phyloP scores from a whole-genome alignment of 2,329 filamentous ascomycete species.

The Apiospora pterosperma region DNA sequence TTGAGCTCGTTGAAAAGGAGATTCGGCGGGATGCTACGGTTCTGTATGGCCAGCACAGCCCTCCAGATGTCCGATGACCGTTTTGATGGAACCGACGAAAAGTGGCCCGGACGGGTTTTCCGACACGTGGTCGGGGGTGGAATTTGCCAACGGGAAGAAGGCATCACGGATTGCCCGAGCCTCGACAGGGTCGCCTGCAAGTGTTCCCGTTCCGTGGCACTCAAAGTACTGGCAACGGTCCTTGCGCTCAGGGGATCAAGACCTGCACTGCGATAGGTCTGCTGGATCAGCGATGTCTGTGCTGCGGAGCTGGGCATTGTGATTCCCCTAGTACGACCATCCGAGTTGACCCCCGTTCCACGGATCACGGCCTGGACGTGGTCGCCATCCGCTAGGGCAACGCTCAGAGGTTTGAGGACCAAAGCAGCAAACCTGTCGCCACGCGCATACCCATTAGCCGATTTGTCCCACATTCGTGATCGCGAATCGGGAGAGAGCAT shows the following conservation, averaged over 20 bases:
- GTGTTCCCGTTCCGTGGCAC: conserved; percentile 16
- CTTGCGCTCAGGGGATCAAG: conserved; percentile 12
- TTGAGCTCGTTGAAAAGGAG: conserved; percentile 24
- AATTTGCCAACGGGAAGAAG: conserved; percentile 7
- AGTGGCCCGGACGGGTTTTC: no score
- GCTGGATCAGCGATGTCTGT: conserved; percentile 28
- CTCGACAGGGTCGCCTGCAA: conserved; percentile 18
- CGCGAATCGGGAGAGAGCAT: conserved; percentile 20
- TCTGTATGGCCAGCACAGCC: no score
- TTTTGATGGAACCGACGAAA: conserved; percentile 18
- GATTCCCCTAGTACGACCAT: conserved; percentile 40
- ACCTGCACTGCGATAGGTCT: conserved; percentile 27
- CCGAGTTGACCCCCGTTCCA: conserved; percentile 32
- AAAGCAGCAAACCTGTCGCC: conserved; percentile 42
- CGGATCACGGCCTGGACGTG: conserved; percentile 33
- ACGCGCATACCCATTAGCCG: conserved; percentile 42
- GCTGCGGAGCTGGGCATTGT: conserved; percentile 37
- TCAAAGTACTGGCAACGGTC: conserved; percentile 20
- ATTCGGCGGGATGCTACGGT: conserved; percentile 22
- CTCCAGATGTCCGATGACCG: conserved; percentile 6
- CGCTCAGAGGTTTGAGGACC: conserved; percentile 37
- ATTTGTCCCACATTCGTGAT: conserved; percentile 30
- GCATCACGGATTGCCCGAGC: conserved; percentile 13
- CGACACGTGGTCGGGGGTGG: neutral
- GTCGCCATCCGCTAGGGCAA: conserved; percentile 38